Evolutionary conservation across 306 rosid genomes (phyloP).

Genomic region (Ziziphus jujuba): DNA sequence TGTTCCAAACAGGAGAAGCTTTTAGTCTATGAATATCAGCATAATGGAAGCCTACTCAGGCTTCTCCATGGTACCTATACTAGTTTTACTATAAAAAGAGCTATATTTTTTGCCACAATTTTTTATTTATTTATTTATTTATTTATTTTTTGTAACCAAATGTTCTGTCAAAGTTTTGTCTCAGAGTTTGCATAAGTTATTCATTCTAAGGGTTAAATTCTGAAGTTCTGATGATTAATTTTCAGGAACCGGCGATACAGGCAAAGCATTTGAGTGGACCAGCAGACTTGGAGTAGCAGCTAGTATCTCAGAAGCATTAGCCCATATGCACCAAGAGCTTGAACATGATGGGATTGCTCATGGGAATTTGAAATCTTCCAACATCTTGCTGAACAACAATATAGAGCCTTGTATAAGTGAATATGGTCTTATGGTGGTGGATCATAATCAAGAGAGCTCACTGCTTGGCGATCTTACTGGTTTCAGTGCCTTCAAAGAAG

Average conservation of each 20-base stretch:
- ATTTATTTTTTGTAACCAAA: conserved; percentile 1
- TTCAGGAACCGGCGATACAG: conserved; percentile 44
- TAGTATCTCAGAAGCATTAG: conserved; percentile 54
- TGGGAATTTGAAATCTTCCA: conserved; percentile 77
- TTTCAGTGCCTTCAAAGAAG: conserved; percentile 41
- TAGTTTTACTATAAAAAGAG: background rate
- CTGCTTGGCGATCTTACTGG: conserved; percentile 16
- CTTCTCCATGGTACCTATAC: conserved; percentile 61
- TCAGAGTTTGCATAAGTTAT: too few relatives aligned
- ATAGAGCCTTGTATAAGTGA: conserved; percentile 82
- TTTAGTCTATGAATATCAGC: conserved; percentile 76
- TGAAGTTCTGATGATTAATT: background rate
- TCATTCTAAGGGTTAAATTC: too few relatives aligned
- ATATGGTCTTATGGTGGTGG: conserved; percentile 52
- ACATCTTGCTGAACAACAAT: conserved; percentile 62
- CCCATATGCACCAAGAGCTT: conserved; percentile 69
- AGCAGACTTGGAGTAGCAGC: conserved; percentile 65
- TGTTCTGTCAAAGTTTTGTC: too few relatives aligned
- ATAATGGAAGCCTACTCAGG: conserved; percentile 71
- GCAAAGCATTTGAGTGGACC: conserved; percentile 55
- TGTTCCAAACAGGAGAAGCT: conserved; percentile 74
- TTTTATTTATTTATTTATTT: too few relatives aligned
- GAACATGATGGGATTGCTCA: conserved; percentile 56
- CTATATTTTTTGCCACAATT: background rate
- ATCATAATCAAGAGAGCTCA: conserved; percentile 24